These are phyloP conservation scores for Coemansia guatemalensis DNA, from an alignment of 192 early-diverging fungal genomes.

Conservation along the genomic window DNA sequence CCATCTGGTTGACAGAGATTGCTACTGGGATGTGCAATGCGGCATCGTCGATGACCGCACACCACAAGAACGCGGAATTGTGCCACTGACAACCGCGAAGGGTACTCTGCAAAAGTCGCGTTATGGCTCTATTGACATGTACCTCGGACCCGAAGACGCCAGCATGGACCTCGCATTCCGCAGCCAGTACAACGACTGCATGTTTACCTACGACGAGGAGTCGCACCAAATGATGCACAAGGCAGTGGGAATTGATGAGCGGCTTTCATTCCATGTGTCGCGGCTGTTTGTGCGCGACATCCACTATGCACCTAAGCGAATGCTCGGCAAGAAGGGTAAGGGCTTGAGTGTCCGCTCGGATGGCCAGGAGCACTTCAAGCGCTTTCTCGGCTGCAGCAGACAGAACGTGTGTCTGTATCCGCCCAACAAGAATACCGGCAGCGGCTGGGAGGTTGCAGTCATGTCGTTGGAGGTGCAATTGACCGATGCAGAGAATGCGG, in stretches of 20 bases:
- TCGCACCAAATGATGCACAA: constrained; percentile 71
- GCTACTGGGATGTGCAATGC: constrained; percentile 96
- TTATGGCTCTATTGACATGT: constrained; percentile 91
- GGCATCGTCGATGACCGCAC: constrained; percentile 91
- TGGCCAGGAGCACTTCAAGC: constrained; percentile 96
- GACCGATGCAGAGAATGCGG: constrained; percentile 96
- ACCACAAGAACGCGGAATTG: constrained; percentile 78
- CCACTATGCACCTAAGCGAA: constrained; percentile 82
- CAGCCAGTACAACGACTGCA: constrained; percentile 88
- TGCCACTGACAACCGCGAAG: constrained; percentile 72
- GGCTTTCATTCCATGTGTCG: constrained; percentile 87
- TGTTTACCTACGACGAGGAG: constrained; percentile 73
- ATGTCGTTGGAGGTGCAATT: constrained; percentile 94
- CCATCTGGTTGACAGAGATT: constrained; percentile 91
- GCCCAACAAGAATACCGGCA: constrained; percentile 79
- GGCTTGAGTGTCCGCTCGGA: constrained; percentile 20
- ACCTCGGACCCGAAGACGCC: constrained; percentile 61
- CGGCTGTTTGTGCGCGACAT: constrained; percentile 97
- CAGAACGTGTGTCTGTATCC: constrained; percentile 99
- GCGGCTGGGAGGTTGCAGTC: constrained; percentile 99
- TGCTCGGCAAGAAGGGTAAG: constrained; percentile 58
- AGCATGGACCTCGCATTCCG: constrained; percentile 61
- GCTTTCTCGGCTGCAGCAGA: constrained; percentile 95
- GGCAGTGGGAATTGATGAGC: constrained; percentile 75
- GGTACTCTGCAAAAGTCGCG: constrained; percentile 91